Evolutionary conservation across 768 basidiomycete genomes (phyloP), one percentile per base, ranked within the genome.

Genomic region (Paxillus rubicundulus): DNA sequence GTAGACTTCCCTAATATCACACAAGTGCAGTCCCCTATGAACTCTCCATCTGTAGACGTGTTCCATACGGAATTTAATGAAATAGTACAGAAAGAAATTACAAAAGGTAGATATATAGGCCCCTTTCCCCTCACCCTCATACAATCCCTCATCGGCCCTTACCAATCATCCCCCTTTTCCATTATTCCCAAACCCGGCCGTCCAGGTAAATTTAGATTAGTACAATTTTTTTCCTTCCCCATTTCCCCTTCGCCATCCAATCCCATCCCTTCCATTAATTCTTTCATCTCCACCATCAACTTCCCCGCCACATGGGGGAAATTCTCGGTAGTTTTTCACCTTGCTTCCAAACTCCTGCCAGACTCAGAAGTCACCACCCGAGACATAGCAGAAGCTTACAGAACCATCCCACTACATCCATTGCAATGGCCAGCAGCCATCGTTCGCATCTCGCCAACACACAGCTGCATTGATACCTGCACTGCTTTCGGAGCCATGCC

Each of bases 161-260:
- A 58, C 39, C 60, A 63, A 38, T 48, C 58, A 0, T 61, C 62
- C 14, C 62, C 57, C 3, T 38, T 61, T 3, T 58, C 56, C 28
- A 53, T 63, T 14, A 58, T 57, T n/a, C 62, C 60, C 2, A 64
- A 64, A 42, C 52, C 60, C 2, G 56, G 52, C 2, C 28, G 42
- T 3, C 54, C 50, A 2, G 55, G 52, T 14, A 55, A 57, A 20
- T 56, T 44, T n/a, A 50, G 60, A 3, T 41, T 56, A 24, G 38
- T 61, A 2, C 58, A 64, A 46, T 61, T 61, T 36, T 58, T 50
- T 20, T 64, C 60, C 20, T 64, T 59, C 36, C 56, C 44, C 8
- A 3, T 16, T 8, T 9, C 12, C 14, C 38, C 40, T 13, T 18
- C 34, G 2, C 14, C 18, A 28, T 12, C 28, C 16, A 39, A 28